These are phyloP conservation scores for Trichoderma sp. DNA, from an alignment of 2,329 filamentous ascomycete genomes.

Conservation along the genomic window DNA sequence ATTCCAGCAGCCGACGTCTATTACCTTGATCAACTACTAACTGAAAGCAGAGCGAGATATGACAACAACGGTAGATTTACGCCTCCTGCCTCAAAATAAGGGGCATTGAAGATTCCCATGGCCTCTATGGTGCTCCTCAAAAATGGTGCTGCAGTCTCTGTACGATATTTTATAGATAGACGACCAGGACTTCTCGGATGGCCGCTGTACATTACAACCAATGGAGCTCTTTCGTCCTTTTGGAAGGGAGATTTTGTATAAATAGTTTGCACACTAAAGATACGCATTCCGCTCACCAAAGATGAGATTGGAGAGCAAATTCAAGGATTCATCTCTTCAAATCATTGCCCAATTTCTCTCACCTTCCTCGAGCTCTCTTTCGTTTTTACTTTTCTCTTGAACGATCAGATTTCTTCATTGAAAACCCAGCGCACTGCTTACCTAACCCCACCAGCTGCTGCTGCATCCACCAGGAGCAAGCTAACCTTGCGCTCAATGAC, in stretches of 20 bases:
- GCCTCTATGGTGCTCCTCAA: neutral
- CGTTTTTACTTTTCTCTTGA: neutral
- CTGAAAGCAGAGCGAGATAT: slow-evolving; percentile 43
- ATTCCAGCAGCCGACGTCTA: slow-evolving; percentile 26
- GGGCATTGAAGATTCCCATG: neutral
- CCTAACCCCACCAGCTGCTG: neutral
- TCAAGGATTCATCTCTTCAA: neutral
- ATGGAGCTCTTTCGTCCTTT: neutral
- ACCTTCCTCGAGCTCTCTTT: neutral
- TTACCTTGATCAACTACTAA: slow-evolving; percentile 37
- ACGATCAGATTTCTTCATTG: neutral
- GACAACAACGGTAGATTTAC: slow-evolving; percentile 49
- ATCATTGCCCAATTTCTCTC: neutral
- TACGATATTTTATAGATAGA: slow-evolving; percentile 2
- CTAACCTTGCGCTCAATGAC: neutral
- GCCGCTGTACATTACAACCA: neutral
- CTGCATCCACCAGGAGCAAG: neutral
- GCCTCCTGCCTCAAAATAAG: slow-evolving; percentile 36
- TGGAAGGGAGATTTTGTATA: neutral
- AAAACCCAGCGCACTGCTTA: neutral
- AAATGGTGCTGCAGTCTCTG: neutral
- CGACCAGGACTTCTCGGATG: neutral
- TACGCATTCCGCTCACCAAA: neutral
- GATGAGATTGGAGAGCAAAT: neutral
- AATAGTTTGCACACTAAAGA: neutral